Base-by-base conservation (phyloP, 306 rosid species). In the Clitoria ternatea region DNA sequence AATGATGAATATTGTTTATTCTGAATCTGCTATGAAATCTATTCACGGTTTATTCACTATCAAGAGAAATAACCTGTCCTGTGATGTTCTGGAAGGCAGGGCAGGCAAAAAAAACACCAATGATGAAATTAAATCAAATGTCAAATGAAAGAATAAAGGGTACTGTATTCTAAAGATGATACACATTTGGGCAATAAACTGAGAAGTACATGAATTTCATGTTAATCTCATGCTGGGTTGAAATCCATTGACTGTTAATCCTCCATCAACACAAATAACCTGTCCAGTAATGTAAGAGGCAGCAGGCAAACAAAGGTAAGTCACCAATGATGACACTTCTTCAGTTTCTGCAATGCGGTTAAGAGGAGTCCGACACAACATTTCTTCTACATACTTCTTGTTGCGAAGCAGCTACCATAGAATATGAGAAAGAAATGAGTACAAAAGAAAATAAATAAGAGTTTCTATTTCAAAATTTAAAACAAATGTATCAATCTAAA, bases 201-300 rank as follows among this genome's bases (percentile, higher is more conserved):
- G 57, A 63, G 45, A 70, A 62, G 77, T 35, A 40, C 3, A 3
- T 24, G 61, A 44, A 54, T 11, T 49, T 75, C 40, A 86, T 39
- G 29, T 55, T 48, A 76, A 45, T 43, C 81, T 62, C 70, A 59
- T 75, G 72, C 62, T 74, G 61, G 87, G 77, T 30, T 72, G 74
- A 78, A 92, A 87, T 17, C 90, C 84, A 82, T 87, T 84, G 8
- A 77, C 96, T 7, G 90, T 77, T 47, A 82, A 64, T 45, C 96
- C 98, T 78, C 98, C 96, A 76, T 92, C 94, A 30, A 89, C 94
- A 24, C 82, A 66, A 54, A 89, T 72, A 62, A 86, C 78, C 77
- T 92, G 98, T 50, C 96, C 92, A 5, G 93, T 89, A 72, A 89
- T 87, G 86, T 92, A 92, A 52, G 97, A 87, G 5, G 97, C 90